phyloP scores from a whole-genome alignment of 1,284 basidiomycete species.

The Cryptococcus sp. region DNA sequence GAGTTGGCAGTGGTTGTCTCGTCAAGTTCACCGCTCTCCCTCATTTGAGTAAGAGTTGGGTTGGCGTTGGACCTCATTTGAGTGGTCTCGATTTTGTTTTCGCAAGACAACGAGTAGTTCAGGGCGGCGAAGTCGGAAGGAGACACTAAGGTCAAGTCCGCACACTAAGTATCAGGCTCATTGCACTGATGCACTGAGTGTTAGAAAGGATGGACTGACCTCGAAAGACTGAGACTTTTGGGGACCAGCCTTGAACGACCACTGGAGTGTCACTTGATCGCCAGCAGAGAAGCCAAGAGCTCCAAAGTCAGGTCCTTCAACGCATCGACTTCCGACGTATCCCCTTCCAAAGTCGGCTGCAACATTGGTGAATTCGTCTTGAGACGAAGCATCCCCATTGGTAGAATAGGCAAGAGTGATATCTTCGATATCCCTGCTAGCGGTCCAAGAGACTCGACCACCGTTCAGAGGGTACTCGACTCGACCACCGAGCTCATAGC shows the following conservation, averaged over 20 bases:
- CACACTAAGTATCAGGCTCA: background rate
- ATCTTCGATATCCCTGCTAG: slow-evolving; percentile 2
- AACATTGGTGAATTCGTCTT: slow-evolving; percentile 4
- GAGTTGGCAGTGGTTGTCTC: background rate
- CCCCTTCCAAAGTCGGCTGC: background rate
- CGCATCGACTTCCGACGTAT: slow-evolving; percentile 1
- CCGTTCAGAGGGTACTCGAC: slow-evolving; percentile 7
- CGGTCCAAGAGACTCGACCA: slow-evolving; percentile 1
- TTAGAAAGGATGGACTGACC: slow-evolving; percentile 1
- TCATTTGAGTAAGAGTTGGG: background rate
- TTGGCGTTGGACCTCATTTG: background rate
- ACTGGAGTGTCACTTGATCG: slow-evolving; percentile 9
- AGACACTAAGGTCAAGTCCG: background rate
- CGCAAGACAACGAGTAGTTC: background rate
- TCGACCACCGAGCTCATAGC: slow-evolving; percentile 4
- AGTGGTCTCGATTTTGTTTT: background rate
- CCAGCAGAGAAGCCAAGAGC: slow-evolving; percentile 5
- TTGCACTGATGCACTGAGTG: background rate
- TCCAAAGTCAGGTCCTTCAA: slow-evolving; percentile 4
- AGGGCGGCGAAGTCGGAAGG: background rate
- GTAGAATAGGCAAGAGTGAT: slow-evolving; percentile 7
- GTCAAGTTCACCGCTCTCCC: background rate
- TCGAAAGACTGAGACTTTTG: background rate
- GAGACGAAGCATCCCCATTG: slow-evolving; percentile 1
- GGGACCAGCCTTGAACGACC: slow-evolving; percentile 8